phyloP scores from a whole-genome alignment of 2,329 filamentous ascomycete genomes.

The Apiospora sp. region DNA sequence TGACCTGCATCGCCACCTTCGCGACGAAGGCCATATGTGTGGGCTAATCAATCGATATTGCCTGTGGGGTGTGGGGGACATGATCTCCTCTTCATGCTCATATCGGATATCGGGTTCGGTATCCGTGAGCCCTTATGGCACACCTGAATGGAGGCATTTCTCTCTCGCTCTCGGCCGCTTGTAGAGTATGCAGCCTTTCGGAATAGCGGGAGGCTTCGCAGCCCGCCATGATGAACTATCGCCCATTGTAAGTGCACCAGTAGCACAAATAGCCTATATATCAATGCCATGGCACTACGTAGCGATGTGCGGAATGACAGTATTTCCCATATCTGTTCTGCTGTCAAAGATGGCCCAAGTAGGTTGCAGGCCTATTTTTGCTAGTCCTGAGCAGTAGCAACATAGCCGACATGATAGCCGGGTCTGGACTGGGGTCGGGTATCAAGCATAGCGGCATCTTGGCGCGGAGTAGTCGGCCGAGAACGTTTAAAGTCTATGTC shows the following conservation, averaged over 20 bases:
- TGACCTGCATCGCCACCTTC: not conserved
- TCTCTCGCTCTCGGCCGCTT: not conserved
- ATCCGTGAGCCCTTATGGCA: not conserved
- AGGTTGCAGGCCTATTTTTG: not conserved
- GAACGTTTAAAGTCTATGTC: not conserved
- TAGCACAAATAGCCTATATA: not conserved
- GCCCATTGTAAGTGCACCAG: not conserved
- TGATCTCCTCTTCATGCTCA: not conserved
- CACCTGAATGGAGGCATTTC: not conserved
- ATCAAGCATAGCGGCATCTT: not conserved
- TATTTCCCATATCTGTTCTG: not conserved
- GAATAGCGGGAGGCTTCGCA: not conserved
- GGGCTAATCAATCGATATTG: not conserved
- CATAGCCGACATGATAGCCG: slow-evolving; percentile 9
- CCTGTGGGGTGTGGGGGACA: not conserved
- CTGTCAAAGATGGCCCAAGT: not conserved
- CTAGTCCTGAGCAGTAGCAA: not conserved
- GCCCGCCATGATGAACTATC: not conserved
- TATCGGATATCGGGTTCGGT: not conserved
- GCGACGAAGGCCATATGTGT: not conserved
- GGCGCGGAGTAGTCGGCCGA: slow-evolving; percentile 3
- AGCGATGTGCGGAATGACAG: not conserved
- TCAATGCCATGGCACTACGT: not conserved
- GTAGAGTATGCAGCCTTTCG: not conserved
- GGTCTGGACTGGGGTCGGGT: not conserved